phyloP scores from a whole-genome alignment of 106 monocot species.

The Acorus gramineus region DNA sequence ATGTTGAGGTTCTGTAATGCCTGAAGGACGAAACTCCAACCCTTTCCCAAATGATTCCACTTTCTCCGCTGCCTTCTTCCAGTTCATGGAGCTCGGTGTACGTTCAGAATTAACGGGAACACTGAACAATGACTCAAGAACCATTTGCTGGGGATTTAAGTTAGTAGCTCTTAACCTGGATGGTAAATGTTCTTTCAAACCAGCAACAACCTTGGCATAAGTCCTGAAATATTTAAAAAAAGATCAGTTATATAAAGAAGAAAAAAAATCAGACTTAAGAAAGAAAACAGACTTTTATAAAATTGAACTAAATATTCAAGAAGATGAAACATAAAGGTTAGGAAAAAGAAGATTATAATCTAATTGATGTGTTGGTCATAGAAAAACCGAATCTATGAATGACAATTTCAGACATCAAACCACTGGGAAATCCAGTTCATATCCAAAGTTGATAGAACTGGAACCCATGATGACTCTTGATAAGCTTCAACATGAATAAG shows the following conservation, averaged over 20 bases:
- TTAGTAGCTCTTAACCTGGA: constrained; percentile 7
- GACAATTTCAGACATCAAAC: no score
- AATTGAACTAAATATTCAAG: no score
- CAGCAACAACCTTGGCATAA: constrained; percentile 1
- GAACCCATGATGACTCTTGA: no score
- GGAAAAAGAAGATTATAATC: no score
- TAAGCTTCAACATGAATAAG: no score
- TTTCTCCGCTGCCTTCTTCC: constrained; percentile 73
- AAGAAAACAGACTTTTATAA: background rate
- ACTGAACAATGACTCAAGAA: constrained; percentile 65
- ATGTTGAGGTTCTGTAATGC: constrained; percentile 14
- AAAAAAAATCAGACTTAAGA: background rate
- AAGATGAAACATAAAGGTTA: no score
- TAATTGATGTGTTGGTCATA: no score
- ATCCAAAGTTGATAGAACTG: no score
- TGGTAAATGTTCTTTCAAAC: constrained; percentile 9
- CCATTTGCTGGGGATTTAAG: constrained; percentile 48
- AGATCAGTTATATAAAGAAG: background rate
- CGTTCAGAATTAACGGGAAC: constrained; percentile 21
- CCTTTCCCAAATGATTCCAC: constrained; percentile 60
- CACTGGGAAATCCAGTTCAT: no score
- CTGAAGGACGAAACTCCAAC: constrained; percentile 29
- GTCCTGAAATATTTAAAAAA: constrained; percentile 20
- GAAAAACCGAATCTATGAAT: no score
- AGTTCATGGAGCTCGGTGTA: constrained; percentile 53